Evolutionary conservation across 805 yeast species (phyloP).

Genomic region (Debaryomyces hansenii): DNA sequence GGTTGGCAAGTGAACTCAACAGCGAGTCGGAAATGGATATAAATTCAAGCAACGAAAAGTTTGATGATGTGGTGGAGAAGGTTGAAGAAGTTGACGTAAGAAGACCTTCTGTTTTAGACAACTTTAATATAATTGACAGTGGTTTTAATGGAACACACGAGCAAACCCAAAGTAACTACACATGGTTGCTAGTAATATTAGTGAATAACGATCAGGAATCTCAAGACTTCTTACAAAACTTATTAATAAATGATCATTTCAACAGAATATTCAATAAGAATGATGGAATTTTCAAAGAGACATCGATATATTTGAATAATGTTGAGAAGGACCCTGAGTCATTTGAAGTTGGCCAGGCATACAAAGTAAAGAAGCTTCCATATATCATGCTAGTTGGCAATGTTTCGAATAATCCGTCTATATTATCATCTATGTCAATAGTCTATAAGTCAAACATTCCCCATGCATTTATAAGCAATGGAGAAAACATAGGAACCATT

Average conservation of each 20-base stretch:
- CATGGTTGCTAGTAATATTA: conserved; percentile 35
- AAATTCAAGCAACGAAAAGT: background rate
- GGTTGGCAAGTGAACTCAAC: background rate
- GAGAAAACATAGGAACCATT: conserved; percentile 18
- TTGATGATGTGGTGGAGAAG: background rate
- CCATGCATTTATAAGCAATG: conserved; percentile 13
- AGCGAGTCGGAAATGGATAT: background rate
- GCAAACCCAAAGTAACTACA: conserved; percentile 23
- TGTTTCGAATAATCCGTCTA: conserved; percentile 8
- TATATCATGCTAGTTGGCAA: conserved; percentile 18
- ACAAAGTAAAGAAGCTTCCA: conserved; percentile 30
- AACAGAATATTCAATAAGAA: conserved; percentile 24
- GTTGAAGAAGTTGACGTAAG: background rate
- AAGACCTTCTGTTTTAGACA: conserved; percentile 1
- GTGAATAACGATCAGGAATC: conserved; percentile 24
- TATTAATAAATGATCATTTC: conserved; percentile 18
- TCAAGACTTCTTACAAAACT: conserved; percentile 13
- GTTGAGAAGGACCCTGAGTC: conserved; percentile 35
- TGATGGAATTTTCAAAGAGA: conserved; percentile 27
- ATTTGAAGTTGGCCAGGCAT: conserved; percentile 34
- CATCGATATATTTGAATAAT: conserved; percentile 29
- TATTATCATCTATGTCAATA: conserved; percentile 11
- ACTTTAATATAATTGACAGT: conserved; percentile 11
- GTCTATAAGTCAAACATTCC: conserved; percentile 8
- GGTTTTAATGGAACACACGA: conserved; percentile 33